Base-by-base conservation (phyloP, 768 basidiomycete genomes). In the Thelephora ganbajun region DNA sequence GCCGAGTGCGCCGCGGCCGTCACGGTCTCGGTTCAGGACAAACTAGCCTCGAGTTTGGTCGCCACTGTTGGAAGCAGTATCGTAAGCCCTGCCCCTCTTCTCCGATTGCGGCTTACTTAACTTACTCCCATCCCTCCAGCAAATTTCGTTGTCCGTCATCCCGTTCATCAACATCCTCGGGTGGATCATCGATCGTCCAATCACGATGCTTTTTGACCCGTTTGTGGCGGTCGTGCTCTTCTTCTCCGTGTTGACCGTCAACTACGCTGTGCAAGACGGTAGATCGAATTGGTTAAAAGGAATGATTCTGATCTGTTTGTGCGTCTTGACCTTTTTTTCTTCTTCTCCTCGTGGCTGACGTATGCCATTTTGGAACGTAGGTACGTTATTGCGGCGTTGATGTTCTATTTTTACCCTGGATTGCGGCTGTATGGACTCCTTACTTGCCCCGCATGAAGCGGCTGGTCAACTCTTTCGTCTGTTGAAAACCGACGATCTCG, bases 1-100 rank as follows among this genome's bases (percentile, higher is more conserved):
- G 89, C 86, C 47, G 92, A 96, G 59, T 91, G 93, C 58, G 82
- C 81, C 35, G 94, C 90, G 2, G 91, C 92, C 12, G 88, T 96
- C 23, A 83, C 83, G 1, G 91, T 92, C 6, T 87, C 91, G 0
- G 83, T 89, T 49, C 93, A 93, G 63, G 78, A 83, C 62, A 90
- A 93, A 61, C 66, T 96, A 16, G 86, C 86, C 41, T 72, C 96
- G 5, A 87, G 85, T 57, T 68, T 96, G 48, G 81, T 84, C 22
- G 87, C 94, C 18, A 87, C 92, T n/a, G 85, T 90, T 14, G 86
- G 90, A 42, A 83, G 83, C 1, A 82, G 81, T 53, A 81, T 87
- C 33, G 83, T 86, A 57, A 59, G 80, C 70, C 14, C 6, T 36
- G n/a, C 36, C 33, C 18, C n/a, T n/a, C n/a, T n/a, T 37, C 5